Conservation (phyloP, 805 yeast genomes). For the Lachancea mirantina region DNA sequence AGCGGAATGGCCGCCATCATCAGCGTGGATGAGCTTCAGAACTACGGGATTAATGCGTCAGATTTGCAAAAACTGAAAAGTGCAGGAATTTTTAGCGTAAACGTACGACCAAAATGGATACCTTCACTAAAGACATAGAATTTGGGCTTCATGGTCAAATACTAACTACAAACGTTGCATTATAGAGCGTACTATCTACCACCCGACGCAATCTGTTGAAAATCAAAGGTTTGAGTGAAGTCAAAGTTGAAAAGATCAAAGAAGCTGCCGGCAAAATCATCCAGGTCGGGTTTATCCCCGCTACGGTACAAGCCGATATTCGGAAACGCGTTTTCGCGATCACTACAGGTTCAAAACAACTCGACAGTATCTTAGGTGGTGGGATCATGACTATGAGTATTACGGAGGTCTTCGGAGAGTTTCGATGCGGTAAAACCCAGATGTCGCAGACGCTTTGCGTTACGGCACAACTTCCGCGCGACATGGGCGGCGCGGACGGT, state of each 20-base stretch:
- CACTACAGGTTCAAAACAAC: conserved; percentile 65
- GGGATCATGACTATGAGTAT: conserved; percentile 72
- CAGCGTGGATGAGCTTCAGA: conserved; percentile 46
- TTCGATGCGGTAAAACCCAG: conserved; percentile 78
- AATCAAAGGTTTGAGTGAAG: conserved; percentile 68
- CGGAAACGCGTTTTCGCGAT: conserved; percentile 56
- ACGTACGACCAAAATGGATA: conserved; percentile 35
- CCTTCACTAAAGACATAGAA: conserved; percentile 20
- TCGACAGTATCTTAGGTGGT: conserved; percentile 65
- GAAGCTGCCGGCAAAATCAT: conserved; percentile 62
- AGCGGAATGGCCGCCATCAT: conserved; percentile 21
- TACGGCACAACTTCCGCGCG: conserved; percentile 62
- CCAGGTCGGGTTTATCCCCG: conserved; percentile 67
- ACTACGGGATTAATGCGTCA: conserved; percentile 63
- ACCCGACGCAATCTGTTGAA: conserved; percentile 57
- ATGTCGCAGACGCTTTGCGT: conserved; percentile 73
- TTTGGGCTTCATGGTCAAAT: conserved; percentile 1
- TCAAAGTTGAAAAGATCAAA: conserved; percentile 69
- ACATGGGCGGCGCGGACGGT: conserved; percentile 74
- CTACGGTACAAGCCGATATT: conserved; percentile 57
- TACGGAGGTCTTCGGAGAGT: conserved; percentile 76
- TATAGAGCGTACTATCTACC: conserved; percentile 46
- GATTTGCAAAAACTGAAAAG: conserved; percentile 62
- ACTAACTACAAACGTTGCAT: neutral
- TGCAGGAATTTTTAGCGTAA: conserved; percentile 61